Evolutionary conservation across 805 yeast species (phyloP), one percentile per base, ranked within the genome.

Genomic region (Metschnikowia amazonensis): DNA sequence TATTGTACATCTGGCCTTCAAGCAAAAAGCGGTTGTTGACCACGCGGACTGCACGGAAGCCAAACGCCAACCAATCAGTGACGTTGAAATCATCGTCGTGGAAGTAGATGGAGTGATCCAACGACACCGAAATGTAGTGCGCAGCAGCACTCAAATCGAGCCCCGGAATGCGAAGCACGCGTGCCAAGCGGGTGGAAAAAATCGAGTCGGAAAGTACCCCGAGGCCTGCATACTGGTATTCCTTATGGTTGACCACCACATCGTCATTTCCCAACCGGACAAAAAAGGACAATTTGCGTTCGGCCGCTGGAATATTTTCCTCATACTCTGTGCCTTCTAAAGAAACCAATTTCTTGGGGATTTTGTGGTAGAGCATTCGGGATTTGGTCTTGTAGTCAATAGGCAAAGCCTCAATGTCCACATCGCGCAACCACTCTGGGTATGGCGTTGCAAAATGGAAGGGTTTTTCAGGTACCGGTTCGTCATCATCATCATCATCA

Each of bases 51-150:
- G 77, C 76, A 39, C 65, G 66, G 36, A 80, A 67, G 38, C 75
- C 69, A 44, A 76, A 75, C 13, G 72, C 67, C 57, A 78, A 62
- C 81, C 83, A 82, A 33, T 79, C 32, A 3, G 48, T 47, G 27
- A 25, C 37, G 27, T 18, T 25, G 47, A 79, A 71, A 44, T 75
- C 79, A 14, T 64, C 63, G 64, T 72, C 77, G 57, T 82, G 87
- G 66, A 84, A 82, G 60, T 81, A 81, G 27, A 86, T 74, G 0
- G 81, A 64, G 57, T 84, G 89, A 52, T 84, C 89, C 50, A 84
- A 61, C 18, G 86, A 79, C 3, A 81, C 82, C 13, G 81, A 75
- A 50, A 79, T 74, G 30, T 70, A 72, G 40, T 62, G 64, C 13
- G 55, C 52, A 18, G 48, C 37, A 13, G 59, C 51, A 16, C 44